Evolutionary conservation across 75 land plant genomes (phyloP).

Genomic region (Adiantum capillusveneris): DNA sequence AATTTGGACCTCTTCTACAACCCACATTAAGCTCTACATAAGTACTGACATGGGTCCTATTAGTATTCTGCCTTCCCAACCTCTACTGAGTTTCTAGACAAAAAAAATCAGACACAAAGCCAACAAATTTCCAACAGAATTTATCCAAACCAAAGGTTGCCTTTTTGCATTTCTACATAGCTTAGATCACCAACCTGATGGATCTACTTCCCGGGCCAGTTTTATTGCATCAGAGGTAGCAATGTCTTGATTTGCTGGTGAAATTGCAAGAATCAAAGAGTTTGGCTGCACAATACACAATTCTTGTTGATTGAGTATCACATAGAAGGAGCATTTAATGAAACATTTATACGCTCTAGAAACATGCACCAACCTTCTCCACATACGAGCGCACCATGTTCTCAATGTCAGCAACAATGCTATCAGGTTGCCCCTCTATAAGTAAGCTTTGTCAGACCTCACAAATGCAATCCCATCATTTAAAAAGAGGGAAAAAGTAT

Average conservation of each 20-base stretch:
- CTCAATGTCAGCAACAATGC: constrained; percentile 78
- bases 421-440: constrained; percentile 86
- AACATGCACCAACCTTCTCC: constrained; percentile 52
- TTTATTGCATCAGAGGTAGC: constrained; percentile 96
- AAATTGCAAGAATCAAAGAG: constrained; percentile 72
- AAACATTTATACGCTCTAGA: not conserved
- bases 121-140: no score
- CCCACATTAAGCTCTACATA: no score
- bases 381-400: constrained; percentile 77
- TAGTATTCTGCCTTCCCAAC: no score
- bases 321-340: not conserved
- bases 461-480: no score
- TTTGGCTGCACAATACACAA: constrained; percentile 50
- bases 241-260: constrained; percentile 88
- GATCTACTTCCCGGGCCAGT: constrained; percentile 85
- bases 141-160: no score
- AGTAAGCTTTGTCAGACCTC: not conserved
- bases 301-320: not conserved
- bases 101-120: no score
- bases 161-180: no score
- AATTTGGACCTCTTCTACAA: no score
- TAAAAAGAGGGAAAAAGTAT: no score
- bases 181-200: constrained; percentile 49
- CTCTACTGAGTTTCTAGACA: no score
- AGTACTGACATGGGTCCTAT: no score